A percentile compares a stretch with the other conserved stretches of the same genome.
Conservation (phyloP, 257 asterid genomes). For the Solanum etuberosum region DNA sequence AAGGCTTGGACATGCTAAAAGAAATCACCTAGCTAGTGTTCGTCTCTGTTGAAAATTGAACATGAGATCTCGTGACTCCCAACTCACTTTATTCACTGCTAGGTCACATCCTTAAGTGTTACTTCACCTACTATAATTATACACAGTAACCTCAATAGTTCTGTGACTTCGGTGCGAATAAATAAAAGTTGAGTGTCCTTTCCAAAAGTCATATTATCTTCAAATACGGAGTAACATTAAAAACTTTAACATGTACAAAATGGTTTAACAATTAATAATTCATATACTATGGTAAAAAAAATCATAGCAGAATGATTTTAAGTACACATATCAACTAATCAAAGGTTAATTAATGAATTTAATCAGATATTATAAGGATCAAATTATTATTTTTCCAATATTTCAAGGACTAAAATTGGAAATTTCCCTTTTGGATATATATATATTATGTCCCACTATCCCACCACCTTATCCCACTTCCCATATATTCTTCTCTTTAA, state of each 20-base stretch:
- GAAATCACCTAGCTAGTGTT: not conserved
- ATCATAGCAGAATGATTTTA: not conserved
- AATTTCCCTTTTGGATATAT: not conserved
- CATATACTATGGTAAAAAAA: not conserved
- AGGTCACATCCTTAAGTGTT: not conserved
- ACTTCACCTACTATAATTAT: not conserved
- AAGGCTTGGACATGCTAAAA: not conserved
- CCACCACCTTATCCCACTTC: not conserved
- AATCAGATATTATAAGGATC: not conserved
- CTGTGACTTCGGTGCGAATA: not conserved
- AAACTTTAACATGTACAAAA: not conserved
- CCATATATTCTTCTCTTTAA: not conserved
- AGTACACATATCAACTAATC: not conserved
- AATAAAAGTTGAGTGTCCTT: not conserved
- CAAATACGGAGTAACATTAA: not conserved
- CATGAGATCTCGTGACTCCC: not conserved
- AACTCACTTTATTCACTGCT: not conserved
- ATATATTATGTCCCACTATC: not conserved
- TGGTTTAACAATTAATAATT: not conserved
- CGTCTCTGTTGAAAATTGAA: not conserved
- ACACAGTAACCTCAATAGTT: not conserved
- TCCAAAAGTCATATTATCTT: not conserved
- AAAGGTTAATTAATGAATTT: not conserved
- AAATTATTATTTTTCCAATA: not conserved
- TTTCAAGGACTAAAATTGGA: not conserved